These are phyloP conservation scores for Hypoxylon sp. DNA, from an alignment of 2,329 filamentous ascomycete species.

Conservation along the genomic window DNA sequence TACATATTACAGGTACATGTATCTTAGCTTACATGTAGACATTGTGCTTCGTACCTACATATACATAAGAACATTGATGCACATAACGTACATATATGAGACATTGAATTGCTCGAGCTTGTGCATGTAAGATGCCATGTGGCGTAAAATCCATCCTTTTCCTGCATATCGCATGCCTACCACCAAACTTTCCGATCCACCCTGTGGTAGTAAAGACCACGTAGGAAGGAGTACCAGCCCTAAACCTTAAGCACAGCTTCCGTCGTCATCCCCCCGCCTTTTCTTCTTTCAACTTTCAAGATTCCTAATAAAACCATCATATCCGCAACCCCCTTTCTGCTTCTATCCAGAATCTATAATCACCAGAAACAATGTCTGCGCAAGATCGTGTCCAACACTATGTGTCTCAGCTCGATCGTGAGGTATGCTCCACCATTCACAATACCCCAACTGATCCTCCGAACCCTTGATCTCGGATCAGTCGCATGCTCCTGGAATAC, in stretches of 20 bases:
- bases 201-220: slow-evolving; percentile 5
- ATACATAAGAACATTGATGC: not conserved
- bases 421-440: slow-evolving; percentile 68
- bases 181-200: slow-evolving; percentile 30
- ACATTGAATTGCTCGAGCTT: slow-evolving; percentile 2
- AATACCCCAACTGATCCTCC: slow-evolving; percentile 13
- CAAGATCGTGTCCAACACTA: slow-evolving; percentile 84
- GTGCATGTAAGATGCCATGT: not conserved
- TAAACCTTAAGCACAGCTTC: slow-evolving; percentile 48
- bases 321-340: slow-evolving; percentile 8
- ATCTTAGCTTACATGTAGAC: not conserved
- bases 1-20: not conserved
- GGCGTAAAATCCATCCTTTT: not conserved
- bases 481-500: slow-evolving; percentile 40
- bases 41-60: not conserved
- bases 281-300: slow-evolving; percentile 1
- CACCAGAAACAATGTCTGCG: slow-evolving; percentile 73
- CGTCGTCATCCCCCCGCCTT: slow-evolving; percentile 45
- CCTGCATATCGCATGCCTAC: slow-evolving; percentile 20
- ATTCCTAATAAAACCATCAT: not conserved
- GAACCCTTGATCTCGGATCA: slow-evolving; percentile 19
- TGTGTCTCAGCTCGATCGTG: slow-evolving; percentile 84
- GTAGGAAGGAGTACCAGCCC: slow-evolving; percentile 45
- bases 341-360: slow-evolving; percentile 33
- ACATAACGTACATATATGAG: not conserved